These are phyloP conservation scores for Rhodomyrtus tomentosa DNA, from an alignment of 345 rosid genomes.

Conservation along the genomic window DNA sequence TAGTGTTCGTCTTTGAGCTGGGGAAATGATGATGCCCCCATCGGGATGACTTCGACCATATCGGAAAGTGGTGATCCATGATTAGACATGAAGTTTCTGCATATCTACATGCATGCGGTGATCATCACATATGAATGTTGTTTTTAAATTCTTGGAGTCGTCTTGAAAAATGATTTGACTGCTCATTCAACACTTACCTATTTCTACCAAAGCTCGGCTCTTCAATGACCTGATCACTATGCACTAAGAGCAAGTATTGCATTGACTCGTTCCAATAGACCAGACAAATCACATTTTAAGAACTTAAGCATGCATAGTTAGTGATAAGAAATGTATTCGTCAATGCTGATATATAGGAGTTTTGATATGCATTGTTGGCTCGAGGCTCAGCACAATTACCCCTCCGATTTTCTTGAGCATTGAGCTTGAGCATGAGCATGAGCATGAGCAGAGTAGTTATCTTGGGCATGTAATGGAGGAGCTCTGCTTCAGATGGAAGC, in stretches of 20 bases:
- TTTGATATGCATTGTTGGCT: neutral
- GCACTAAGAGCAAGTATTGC: neutral
- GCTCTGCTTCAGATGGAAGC: neutral
- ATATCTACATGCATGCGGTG: neutral
- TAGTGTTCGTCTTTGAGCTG: neutral
- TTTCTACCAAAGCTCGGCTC: neutral
- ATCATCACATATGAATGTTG: neutral
- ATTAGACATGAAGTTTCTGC: neutral
- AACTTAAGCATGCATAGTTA: neutral
- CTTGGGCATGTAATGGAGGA: neutral
- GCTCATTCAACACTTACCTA: neutral
- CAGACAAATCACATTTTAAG: neutral
- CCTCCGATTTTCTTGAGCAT: neutral
- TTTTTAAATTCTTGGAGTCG: neutral
- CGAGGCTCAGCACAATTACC: neutral
- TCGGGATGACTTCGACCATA: neutral
- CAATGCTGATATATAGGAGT: neutral
- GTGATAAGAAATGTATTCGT: neutral
- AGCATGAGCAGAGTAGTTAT: neutral
- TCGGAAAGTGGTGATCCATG: neutral
- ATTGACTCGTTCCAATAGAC: neutral
- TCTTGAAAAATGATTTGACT: neutral
- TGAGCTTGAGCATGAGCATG: neutral
- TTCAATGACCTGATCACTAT: neutral
- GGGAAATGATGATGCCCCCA: neutral